Base-by-base conservation (phyloP, 2,329 filamentous ascomycete species). In the Alternaria rosae region DNA sequence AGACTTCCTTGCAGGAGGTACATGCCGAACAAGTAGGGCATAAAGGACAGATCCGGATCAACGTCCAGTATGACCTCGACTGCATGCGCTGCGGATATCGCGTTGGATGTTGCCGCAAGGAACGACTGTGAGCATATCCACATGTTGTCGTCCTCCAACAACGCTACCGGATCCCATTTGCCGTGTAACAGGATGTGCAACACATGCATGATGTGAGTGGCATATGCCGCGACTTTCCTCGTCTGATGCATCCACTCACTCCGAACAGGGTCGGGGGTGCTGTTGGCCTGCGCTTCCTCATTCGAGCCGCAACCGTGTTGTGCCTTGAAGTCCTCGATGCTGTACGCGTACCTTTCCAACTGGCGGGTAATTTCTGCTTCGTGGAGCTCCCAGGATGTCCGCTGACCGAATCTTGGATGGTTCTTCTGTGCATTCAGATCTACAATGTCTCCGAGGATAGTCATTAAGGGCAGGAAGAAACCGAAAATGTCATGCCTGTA, bases 1-100 rank as follows among this genome's bases (percentile, higher is more conserved):
- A 97, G 94, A 38, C 92, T 96, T 13, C 93, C 93, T 76, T 97
- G 94, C 15, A 97, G 83, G 5, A 97, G 84, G 77, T 97, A 97
- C 74, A 97, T 94, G 63, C 93, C 94, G 70, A 97, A 97, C 82
- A 97, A 94, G 83, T 96, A 97, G 4, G 94, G 93, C 93, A 97
- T 97, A 79, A 96, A 96, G 76, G 94, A 94, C 42, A 97, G 84
- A 63, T 94, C 93, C 0, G 94, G 93, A 74, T 97, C 94, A 73
- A 92, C 92, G 72, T 97, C 92, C 47, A 97, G 86, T 54, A 97
- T 95, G 67, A 92, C 89, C 68, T 88, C 88, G 62, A 96, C 92
- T 8, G 94, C 93, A 80, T 96, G 92, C 6, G 94, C 93, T 1
- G 93, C 93, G 17, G 91, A 91, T 13, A 97, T 93, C 12, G 94